Evolutionary conservation across 2,329 filamentous ascomycete genomes (phyloP).

Genomic region (Microcyclosporella mali): DNA sequence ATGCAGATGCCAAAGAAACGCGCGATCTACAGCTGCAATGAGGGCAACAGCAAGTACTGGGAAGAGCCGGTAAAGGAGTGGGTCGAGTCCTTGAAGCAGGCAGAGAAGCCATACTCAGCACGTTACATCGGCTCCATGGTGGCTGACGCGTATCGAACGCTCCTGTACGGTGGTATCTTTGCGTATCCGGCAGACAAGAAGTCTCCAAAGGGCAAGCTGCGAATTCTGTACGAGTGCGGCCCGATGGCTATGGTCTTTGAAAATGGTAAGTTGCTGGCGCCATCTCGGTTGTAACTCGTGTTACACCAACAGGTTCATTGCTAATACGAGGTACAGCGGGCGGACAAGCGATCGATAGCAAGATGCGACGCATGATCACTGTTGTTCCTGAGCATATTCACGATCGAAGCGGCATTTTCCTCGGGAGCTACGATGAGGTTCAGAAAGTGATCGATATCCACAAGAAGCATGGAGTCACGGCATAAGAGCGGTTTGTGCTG

Average conservation of each 20-base stretch:
- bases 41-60: slow-evolving; percentile 98
- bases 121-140: slow-evolving; percentile 98
- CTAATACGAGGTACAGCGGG: slow-evolving; percentile 56
- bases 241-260: slow-evolving; percentile 99
- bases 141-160: slow-evolving; percentile 90
- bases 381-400: slow-evolving; percentile 89
- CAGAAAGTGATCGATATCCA: slow-evolving; percentile 89
- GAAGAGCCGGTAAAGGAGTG: slow-evolving; percentile 79
- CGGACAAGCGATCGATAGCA: slow-evolving; percentile 83
- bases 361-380: slow-evolving; percentile 84
- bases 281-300: neutral
- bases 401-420: slow-evolving; percentile 89
- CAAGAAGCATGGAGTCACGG: slow-evolving; percentile 47
- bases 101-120: slow-evolving; percentile 74
- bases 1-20: slow-evolving; percentile 79
- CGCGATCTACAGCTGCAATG: slow-evolving; percentile 95
- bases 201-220: slow-evolving; percentile 94
- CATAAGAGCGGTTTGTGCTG: slow-evolving; percentile 3
- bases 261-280: slow-evolving; percentile 62
- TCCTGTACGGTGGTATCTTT: slow-evolving; percentile 94
- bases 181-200: slow-evolving; percentile 97
- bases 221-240: slow-evolving; percentile 96
- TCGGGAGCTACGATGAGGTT: slow-evolving; percentile 90
- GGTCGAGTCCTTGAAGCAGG: slow-evolving; percentile 82
- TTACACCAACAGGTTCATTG: neutral